Base-by-base conservation (phyloP, 768 basidiomycete species). In the Melanogaster broomeanus region DNA sequence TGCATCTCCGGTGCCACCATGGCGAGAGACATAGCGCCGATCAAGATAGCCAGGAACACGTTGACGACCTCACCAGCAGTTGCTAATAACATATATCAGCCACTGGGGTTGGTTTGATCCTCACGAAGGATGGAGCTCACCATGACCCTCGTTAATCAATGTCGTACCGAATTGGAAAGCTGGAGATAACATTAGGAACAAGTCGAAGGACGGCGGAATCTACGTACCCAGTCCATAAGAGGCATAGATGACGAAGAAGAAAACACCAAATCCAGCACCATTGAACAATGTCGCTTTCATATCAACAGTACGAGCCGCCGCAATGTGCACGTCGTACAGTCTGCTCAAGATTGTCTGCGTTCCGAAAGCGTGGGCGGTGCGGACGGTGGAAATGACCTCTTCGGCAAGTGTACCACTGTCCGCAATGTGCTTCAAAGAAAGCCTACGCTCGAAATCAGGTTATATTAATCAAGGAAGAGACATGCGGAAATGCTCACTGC, bases 141-240 rank as follows among this genome's bases (percentile, higher is more conserved):
- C n/a, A n/a, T n/a, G n/a, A n/a, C n/a, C n/a, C n/a, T n/a, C n/a
- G n/a, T n/a, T n/a, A n/a, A n/a, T 85, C 58, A 98, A 82, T 2
- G 91, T 93, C 6, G 90, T 91, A 53, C 95, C 94, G 58, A 89
- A 97, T 61, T 78, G 80, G 69, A 97, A 97, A 4, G 94, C 93
- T 86, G 34, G 61, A 42, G 50, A 48, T 38, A 42, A 3, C 45
- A 33, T 60, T 11, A 27, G 45, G 38, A 6, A 45, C 11, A 9
- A 40, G 12, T 42, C 4, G n/a, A 38, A n/a, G 39, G 42, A 30
- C 9, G 12, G 9, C 41, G 12, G 48, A 24, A 18, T 12, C 4
- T 19, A 60, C 80, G 25, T 55, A 84, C 83, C 76, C 13, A 93
- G 75, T 10, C 77, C 88, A 62, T 93, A 92, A 9, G 82, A 75